phyloP scores from a whole-genome alignment of 768 basidiomycete species.

The Mycena metata region DNA sequence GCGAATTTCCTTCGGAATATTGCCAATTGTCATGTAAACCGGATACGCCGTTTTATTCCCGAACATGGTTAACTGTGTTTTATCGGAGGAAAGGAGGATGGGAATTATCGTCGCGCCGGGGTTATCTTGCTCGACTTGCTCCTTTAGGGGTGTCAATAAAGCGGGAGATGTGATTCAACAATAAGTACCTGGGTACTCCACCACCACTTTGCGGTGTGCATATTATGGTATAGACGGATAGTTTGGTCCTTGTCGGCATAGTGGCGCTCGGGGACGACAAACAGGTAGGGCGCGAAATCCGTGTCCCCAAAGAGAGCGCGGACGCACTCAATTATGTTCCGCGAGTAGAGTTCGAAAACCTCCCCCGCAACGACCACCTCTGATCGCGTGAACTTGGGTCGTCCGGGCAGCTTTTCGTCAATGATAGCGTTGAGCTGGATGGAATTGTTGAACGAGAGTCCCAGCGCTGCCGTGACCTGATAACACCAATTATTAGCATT shows the following conservation, averaged over 20 bases:
- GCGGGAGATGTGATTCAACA: too few relatives aligned
- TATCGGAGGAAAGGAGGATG: constrained; percentile 61
- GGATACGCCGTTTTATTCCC: constrained; percentile 58
- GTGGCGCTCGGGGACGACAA: constrained; percentile 49
- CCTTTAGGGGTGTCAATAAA: too few relatives aligned
- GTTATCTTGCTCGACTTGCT: constrained; percentile 39
- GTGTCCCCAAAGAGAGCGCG: constrained; percentile 49
- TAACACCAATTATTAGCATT: too few relatives aligned
- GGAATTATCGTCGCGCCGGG: constrained; percentile 53
- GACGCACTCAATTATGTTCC: constrained; percentile 49
- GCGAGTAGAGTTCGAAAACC: constrained; percentile 44
- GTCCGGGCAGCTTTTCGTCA: constrained; percentile 46
- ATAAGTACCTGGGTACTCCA: constrained; percentile 63
- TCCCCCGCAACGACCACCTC: constrained; percentile 45
- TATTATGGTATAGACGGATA: constrained; percentile 49
- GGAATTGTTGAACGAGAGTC: constrained; percentile 49
- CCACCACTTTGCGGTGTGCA: constrained; percentile 68
- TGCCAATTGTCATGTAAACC: constrained; percentile 52
- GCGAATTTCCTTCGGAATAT: constrained; percentile 46
- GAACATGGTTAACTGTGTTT: constrained; percentile 57
- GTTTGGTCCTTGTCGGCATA: constrained; percentile 44
- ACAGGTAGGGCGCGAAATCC: constrained; percentile 44
- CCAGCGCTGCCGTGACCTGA: too few relatives aligned
- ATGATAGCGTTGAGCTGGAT: constrained; percentile 51
- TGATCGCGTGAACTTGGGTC: constrained; percentile 42